phyloP scores from a whole-genome alignment of 371 early-diverging fungal species.

The Rhizopus stolonifer region DNA sequence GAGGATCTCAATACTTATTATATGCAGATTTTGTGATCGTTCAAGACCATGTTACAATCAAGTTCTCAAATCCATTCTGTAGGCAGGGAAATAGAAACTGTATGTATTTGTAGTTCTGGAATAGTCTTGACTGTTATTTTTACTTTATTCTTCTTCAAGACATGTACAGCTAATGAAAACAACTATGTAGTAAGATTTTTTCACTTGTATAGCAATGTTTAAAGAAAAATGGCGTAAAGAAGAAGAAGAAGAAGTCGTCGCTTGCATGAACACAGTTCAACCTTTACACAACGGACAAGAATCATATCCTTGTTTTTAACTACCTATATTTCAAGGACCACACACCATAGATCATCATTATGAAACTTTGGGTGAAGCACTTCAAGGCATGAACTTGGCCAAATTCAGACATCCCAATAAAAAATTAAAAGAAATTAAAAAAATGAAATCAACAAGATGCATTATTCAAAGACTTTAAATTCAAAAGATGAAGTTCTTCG shows the following conservation, averaged over 20 bases:
- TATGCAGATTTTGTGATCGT: too few relatives aligned
- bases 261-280: conserved; percentile 82
- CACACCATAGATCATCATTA: conserved; percentile 65
- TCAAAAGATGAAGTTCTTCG: too few relatives aligned
- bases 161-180: conserved; percentile 42
- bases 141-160: not conserved
- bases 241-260: conserved; percentile 55
- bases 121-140: not conserved
- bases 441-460: too few relatives aligned
- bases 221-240: conserved; percentile 43
- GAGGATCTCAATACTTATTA: too few relatives aligned
- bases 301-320: conserved; percentile 74
- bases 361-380: conserved; percentile 81
- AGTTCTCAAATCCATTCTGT: too few relatives aligned
- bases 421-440: conserved; percentile 39
- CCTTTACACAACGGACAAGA: conserved; percentile 68
- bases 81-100: too few relatives aligned
- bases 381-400: conserved; percentile 75
- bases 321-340: conserved; percentile 73
- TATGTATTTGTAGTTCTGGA: too few relatives aligned
- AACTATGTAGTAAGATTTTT: conserved; percentile 41
- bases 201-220: not conserved
- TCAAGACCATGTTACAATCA: too few relatives aligned
- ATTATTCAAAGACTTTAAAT: too few relatives aligned
- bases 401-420: conserved; percentile 72